These are phyloP conservation scores for Pseudoneurospora amorphoporcata DNA, from an alignment of 495 filamentous ascomycete genomes.

Conservation along the genomic window DNA sequence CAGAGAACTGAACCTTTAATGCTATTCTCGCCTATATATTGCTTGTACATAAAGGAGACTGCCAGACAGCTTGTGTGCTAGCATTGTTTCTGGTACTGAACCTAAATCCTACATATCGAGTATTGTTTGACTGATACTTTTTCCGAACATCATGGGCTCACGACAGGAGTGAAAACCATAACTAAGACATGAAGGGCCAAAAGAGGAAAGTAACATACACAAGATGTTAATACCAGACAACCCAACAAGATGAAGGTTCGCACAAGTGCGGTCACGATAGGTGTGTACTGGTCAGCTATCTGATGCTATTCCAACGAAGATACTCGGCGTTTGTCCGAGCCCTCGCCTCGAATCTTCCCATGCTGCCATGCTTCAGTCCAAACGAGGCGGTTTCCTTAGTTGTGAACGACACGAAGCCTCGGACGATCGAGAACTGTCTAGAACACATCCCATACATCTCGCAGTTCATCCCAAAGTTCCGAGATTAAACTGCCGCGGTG, in stretches of 20 bases:
- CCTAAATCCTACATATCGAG: not conserved
- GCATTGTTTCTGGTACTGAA: not conserved
- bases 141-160: not conserved
- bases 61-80: not conserved
- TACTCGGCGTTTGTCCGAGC: not conserved
- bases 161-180: not conserved
- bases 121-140: not conserved
- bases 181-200: no score
- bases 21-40: not conserved
- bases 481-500: not conserved
- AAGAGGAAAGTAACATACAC: no score
- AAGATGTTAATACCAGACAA: not conserved
- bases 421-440: not conserved
- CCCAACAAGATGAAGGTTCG: not conserved
- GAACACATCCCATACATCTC: not conserved
- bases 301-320: not conserved
- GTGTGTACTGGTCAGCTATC: no score
- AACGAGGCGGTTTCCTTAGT: not conserved
- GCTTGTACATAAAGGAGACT: not conserved
- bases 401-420: not conserved
- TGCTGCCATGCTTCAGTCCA: not conserved
- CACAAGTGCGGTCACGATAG: not conserved
- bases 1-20: not conserved
- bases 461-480: not conserved
- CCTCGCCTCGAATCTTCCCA: not conserved